Evolutionary conservation across 2,329 filamentous ascomycete genomes (phyloP).

Genomic region (Sarocladium kiliense): DNA sequence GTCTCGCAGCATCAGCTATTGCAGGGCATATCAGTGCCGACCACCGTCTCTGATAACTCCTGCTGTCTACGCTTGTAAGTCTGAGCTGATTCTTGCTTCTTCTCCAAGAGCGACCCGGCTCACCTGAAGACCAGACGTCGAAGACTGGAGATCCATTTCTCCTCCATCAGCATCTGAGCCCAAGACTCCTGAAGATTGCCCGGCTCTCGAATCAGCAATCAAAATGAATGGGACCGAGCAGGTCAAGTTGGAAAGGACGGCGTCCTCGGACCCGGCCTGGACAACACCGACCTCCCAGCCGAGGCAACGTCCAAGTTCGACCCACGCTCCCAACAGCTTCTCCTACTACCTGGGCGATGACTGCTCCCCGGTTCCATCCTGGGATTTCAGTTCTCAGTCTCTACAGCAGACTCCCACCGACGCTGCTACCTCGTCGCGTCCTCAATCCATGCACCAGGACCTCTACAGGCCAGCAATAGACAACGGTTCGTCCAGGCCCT

Average conservation of each 20-base stretch:
- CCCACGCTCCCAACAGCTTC: conserved; percentile 49
- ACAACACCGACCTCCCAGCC: conserved; percentile 48
- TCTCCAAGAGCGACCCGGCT: neutral
- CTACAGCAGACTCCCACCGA: conserved; percentile 47
- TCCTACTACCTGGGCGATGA: conserved; percentile 53
- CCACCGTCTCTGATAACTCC: conserved; percentile 7
- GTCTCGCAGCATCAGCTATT: conserved; percentile 8
- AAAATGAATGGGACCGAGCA: conserved; percentile 49
- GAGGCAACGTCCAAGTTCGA: conserved; percentile 51
- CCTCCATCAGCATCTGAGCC: conserved; percentile 6
- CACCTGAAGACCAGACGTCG: neutral
- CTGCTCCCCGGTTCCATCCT: conserved; percentile 46
- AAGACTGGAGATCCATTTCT: conserved; percentile 7
- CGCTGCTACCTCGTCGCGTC: conserved; percentile 38
- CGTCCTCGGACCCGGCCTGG: conserved; percentile 44
- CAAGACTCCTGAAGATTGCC: conserved; percentile 1
- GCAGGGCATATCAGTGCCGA: conserved; percentile 1
- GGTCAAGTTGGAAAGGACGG: conserved; percentile 42
- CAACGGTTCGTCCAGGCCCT: conserved; percentile 5
- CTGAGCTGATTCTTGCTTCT: neutral
- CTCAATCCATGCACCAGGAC: conserved; percentile 54
- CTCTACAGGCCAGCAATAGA: conserved; percentile 11
- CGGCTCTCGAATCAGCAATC: conserved; percentile 15
- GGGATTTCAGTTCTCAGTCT: conserved; percentile 51
- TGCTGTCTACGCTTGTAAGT: conserved; percentile 8